Evolutionary conservation across 1,284 basidiomycete genomes (phyloP).

Genomic region (Lentinus polychrous): DNA sequence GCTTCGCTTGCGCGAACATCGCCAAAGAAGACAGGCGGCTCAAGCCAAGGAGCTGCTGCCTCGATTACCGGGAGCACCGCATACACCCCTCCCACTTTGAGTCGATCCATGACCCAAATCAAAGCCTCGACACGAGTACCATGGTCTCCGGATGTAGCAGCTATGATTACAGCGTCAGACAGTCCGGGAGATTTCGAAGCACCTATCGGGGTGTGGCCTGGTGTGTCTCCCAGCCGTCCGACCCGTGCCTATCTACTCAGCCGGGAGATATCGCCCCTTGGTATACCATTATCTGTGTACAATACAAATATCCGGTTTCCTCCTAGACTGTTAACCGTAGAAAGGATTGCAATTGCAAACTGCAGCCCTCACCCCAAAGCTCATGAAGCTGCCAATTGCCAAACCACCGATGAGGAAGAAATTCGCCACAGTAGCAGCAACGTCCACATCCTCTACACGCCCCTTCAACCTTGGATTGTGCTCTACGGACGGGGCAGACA

Average conservation of each 20-base stretch:
- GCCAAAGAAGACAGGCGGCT: conserved; percentile 27
- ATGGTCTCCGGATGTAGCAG: too few relatives aligned
- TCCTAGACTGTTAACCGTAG: conserved; percentile 5
- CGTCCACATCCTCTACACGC: conserved; percentile 68
- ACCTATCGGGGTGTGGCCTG: too few relatives aligned
- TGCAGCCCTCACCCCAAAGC: conserved; percentile 67
- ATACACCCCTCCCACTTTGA: conserved; percentile 1
- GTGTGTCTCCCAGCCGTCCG: too few relatives aligned
- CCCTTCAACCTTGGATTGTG: conserved; percentile 65
- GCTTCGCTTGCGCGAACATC: conserved; percentile 33
- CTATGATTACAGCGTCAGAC: too few relatives aligned
- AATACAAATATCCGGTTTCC: too few relatives aligned
- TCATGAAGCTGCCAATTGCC: conserved; percentile 65
- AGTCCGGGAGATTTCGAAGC: too few relatives aligned
- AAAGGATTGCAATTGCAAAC: conserved; percentile 75
- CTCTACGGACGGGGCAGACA: conserved; percentile 64
- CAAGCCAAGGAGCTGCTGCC: conserved; percentile 34
- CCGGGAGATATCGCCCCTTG: too few relatives aligned
- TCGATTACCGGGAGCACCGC: conserved; percentile 30
- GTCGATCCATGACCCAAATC: too few relatives aligned
- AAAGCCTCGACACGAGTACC: too few relatives aligned
- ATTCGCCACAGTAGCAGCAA: conserved; percentile 73
- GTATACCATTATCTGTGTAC: too few relatives aligned
- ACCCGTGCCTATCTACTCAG: too few relatives aligned
- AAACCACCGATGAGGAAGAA: conserved; percentile 78